Evolutionary conservation across 352 stramenopile genomes (phyloP), one percentile per base, ranked within the genome.

Genomic region (Peronospora farinosa): DNA sequence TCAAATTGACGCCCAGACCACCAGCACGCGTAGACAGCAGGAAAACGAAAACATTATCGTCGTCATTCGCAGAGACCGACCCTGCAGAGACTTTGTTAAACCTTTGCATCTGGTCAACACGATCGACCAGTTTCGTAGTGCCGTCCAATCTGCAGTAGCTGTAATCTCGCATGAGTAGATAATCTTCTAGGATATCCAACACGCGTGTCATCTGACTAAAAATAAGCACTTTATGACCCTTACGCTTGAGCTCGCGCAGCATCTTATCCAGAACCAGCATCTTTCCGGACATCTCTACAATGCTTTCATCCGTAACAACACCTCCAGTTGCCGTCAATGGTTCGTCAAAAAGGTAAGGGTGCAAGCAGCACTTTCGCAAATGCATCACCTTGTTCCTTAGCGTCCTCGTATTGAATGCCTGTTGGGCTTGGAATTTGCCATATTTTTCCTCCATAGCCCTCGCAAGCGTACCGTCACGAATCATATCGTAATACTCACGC

Each of bases 161-260:
- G 67, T 98, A 97, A 0, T 76, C 71, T 7, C 81, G 84, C 48
- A 89, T 69, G 16, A 53, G 37, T 40, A 98, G 57, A 53, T 95
- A 98, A 69, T 99, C 96, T 59, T 99, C 91, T 30, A 99, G 52
- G 61, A 99, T 98, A 67, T 99, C 96, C 5, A 99, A 75, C 78
- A 99, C 96, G 15, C 92, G 89, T 57, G 96, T 97, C 82, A 97
- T 95, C 67, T 99, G 97, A 19, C 84, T 98, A 68, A 99, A 99
- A 40, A 99, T 91, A 3, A 99, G 76, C 37, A 99, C 92, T 38
- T 97, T 92, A 65, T 99, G 96, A 11, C 95, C 95, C 45, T 97
- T 87, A 38, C 78, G 74, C 61, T 97, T 95, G 17, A 99, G 79
- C 35, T 88, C 72, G 4, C 78, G 76, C 3, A 99, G 84, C 57